Conservation (phyloP, 1,284 basidiomycete species). For the Leccinum solheimii region DNA sequence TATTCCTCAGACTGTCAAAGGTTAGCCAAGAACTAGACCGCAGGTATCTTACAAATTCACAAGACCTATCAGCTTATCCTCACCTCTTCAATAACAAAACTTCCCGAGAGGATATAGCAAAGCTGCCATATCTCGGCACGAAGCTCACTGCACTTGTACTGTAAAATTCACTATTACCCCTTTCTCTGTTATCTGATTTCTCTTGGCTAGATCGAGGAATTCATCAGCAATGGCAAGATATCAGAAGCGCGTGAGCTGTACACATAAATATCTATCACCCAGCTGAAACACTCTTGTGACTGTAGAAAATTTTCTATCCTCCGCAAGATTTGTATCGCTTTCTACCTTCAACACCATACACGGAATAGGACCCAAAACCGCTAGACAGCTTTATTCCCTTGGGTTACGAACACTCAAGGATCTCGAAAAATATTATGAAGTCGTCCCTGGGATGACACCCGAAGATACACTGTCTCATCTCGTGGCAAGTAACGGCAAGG, state of each 20-base stretch:
- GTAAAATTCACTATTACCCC: not conserved
- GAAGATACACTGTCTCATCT: slow-evolving; percentile 9
- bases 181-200: not conserved
- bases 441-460: slow-evolving; percentile 23
- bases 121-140: slow-evolving; percentile 59
- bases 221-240: slow-evolving; percentile 53
- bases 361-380: slow-evolving; percentile 70
- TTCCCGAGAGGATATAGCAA: slow-evolving; percentile 46
- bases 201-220: slow-evolving; percentile 58
- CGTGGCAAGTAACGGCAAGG: slow-evolving; percentile 11
- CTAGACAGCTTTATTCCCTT: slow-evolving; percentile 58
- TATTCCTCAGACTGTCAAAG: slow-evolving; percentile 56
- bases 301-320: slow-evolving; percentile 48
- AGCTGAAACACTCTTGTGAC: slow-evolving; percentile 3
- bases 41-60: slow-evolving; percentile 4
- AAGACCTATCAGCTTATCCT: slow-evolving; percentile 59
- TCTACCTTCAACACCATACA: slow-evolving; percentile 64
- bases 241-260: slow-evolving; percentile 55
- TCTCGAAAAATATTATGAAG: slow-evolving; percentile 63
- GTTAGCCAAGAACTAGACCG: slow-evolving; percentile 35
- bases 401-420: slow-evolving; percentile 63
- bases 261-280: not conserved
- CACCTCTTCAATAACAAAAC: slow-evolving; percentile 44
- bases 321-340: slow-evolving; percentile 56
- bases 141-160: slow-evolving; percentile 62